Percentiles rank a stretch among this genome's conserved stretches.
phyloP scores from a whole-genome alignment of 306 rosid species.

The Ormosia semicastrata region DNA sequence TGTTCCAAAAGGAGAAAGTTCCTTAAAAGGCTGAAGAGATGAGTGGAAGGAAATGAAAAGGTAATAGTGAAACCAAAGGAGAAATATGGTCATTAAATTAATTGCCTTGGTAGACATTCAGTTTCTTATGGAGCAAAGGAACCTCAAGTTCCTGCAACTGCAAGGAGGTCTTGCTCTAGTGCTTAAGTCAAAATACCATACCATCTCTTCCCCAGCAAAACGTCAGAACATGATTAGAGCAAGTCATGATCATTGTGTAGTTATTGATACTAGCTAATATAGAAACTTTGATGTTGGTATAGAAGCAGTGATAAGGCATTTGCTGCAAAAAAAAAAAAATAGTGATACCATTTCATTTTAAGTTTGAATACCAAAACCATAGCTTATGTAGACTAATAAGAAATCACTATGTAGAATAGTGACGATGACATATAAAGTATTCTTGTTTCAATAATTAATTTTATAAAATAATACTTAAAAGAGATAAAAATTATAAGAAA shows the following conservation, averaged over 20 bases:
- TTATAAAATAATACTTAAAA: too few species aligned
- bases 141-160: slow-evolving; percentile 27
- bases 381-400: too few species aligned
- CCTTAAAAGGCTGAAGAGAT: slow-evolving; percentile 45
- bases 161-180: slow-evolving; percentile 52
- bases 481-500: too few species aligned
- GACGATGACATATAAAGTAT: too few species aligned
- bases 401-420: too few species aligned
- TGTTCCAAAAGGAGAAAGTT: slow-evolving; percentile 43
- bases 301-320: neutral
- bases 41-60: slow-evolving; percentile 63
- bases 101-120: slow-evolving; percentile 36
- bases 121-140: slow-evolving; percentile 33
- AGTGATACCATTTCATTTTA: neutral
- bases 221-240: neutral
- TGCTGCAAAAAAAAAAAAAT: neutral
- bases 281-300: slow-evolving; percentile 1
- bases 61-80: slow-evolving; percentile 42
- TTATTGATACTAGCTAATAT: slow-evolving; percentile 1
- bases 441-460: too few species aligned
- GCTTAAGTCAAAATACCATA: slow-evolving; percentile 29
- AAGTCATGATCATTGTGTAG: neutral
- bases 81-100: slow-evolving; percentile 31
- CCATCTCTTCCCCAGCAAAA: neutral
- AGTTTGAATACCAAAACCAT: too few species aligned